Evolutionary conservation across 2,329 filamentous ascomycete genomes (phyloP).

Genomic region (Phaeosphaeria sp.): DNA sequence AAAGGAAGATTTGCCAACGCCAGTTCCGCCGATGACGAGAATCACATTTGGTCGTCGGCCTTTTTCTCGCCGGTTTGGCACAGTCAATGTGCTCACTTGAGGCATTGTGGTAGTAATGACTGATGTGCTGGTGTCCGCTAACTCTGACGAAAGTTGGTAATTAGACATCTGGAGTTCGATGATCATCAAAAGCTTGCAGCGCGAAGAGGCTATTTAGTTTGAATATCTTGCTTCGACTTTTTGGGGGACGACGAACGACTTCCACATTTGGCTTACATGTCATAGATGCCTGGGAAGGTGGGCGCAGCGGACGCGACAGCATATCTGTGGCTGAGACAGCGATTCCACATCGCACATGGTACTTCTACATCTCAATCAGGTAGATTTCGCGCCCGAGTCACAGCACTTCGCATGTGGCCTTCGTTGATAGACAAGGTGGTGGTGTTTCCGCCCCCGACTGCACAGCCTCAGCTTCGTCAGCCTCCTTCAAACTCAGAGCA

Average conservation of each 20-base stretch:
- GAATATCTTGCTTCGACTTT: neutral
- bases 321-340: neutral
- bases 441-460: too few species aligned
- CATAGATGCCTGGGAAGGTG: neutral
- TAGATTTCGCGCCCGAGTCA: neutral
- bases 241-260: neutral
- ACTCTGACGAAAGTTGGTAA: neutral
- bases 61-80: neutral
- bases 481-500: too few species aligned
- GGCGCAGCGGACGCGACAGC: neutral
- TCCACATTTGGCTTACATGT: neutral
- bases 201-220: neutral
- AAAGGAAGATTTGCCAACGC: neutral
- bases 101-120: neutral
- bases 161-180: neutral
- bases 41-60: neutral
- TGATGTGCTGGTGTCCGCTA: neutral
- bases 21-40: neutral
- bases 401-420: too few species aligned
- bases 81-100: neutral
- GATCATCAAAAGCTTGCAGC: neutral
- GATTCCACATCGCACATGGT: neutral
- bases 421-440: too few species aligned
- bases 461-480: too few species aligned
- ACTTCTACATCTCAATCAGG: neutral